Evolutionary conservation across 306 rosid species (phyloP), one percentile per base, ranked within the genome.

Genomic region (Dalbergia oliveri): DNA sequence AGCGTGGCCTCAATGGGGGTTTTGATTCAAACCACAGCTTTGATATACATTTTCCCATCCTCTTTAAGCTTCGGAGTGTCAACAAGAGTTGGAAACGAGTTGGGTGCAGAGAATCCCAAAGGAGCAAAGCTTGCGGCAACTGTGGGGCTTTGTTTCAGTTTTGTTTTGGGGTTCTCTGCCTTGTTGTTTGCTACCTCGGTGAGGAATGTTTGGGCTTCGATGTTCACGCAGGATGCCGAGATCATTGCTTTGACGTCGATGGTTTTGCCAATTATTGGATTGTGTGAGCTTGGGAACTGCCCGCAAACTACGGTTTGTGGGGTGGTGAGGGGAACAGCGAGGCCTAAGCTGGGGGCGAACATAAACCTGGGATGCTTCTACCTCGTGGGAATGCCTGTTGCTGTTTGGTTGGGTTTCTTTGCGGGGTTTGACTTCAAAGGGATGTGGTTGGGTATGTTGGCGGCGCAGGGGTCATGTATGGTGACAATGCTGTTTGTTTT

Each of bases 1-100:
- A 85, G 75, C n/a, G 88, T 85, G 19, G 85, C 88, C 0, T 84
- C 87, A 0, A 84, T 84, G 87, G 87, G 87, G 12, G 50, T 84
- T 63, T 59, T 84, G 61, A 84, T 84, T 69, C 87, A 84, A 79
- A 79, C 84, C 9, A 84, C 87, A 0, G 69, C 87, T 0, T 56
- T 84, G 23, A 84, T 84, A 45, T 84, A 84, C 72, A 84, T 80
- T 45, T 84, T 84, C 4, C 87, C 87, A 0, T 75, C 82, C 4
- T 81, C 88, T 0, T 0, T 85, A 3, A 85, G 88, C 43, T 81
- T 85, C 1, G 88, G 85, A 0, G 88, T 85, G 0, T 85, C 88
- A 2, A 85, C 85, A 1, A 45, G 88, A 0, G 88, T 85, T 4
- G 85, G 88, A 0, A 85, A 81, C 53, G 83, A 85, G 59, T 49